Evolutionary conservation across 495 filamentous ascomycete genomes (phyloP).

Genomic region (Bacidia gigantensis): DNA sequence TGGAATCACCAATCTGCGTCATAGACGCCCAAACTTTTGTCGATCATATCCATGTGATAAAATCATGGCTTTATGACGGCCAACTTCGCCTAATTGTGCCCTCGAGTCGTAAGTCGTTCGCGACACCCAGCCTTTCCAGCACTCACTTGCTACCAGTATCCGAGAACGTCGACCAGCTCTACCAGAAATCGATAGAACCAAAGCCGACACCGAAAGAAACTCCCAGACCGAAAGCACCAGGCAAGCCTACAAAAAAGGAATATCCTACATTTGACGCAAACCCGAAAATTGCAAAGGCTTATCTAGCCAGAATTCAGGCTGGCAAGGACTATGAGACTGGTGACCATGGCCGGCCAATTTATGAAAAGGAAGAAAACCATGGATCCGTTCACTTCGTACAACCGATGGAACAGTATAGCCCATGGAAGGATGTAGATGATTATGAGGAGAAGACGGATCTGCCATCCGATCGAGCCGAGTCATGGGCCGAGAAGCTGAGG

Average conservation of each 20-base stretch:
- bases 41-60: slow-evolving; percentile 54
- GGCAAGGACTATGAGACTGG: slow-evolving; percentile 11
- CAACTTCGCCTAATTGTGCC: slow-evolving; percentile 54
- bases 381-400: slow-evolving; percentile 13
- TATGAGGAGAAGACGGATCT: slow-evolving; percentile 13
- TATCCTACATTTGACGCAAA: slow-evolving; percentile 18
- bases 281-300: slow-evolving; percentile 15
- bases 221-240: slow-evolving; percentile 8
- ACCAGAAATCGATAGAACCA: slow-evolving; percentile 14
- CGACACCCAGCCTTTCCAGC: slow-evolving; percentile 36
- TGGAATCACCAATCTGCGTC: slow-evolving; percentile 42
- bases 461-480: slow-evolving; percentile 8
- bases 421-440: slow-evolving; percentile 16
- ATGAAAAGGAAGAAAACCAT: slow-evolving; percentile 13
- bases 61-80: slow-evolving; percentile 52
- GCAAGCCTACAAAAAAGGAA: slow-evolving; percentile 15
- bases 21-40: slow-evolving; percentile 60
- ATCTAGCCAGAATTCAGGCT: slow-evolving; percentile 11
- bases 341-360: slow-evolving; percentile 3
- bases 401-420: slow-evolving; percentile 14
- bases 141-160: neutral
- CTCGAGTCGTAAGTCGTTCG: slow-evolving; percentile 28
- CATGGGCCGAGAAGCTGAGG: slow-evolving; percentile 15
- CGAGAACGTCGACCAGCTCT: slow-evolving; percentile 33
- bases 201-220: slow-evolving; percentile 14